Base-by-base conservation (phyloP, 805 yeast species). In the Starmerella gropengiesseri region DNA sequence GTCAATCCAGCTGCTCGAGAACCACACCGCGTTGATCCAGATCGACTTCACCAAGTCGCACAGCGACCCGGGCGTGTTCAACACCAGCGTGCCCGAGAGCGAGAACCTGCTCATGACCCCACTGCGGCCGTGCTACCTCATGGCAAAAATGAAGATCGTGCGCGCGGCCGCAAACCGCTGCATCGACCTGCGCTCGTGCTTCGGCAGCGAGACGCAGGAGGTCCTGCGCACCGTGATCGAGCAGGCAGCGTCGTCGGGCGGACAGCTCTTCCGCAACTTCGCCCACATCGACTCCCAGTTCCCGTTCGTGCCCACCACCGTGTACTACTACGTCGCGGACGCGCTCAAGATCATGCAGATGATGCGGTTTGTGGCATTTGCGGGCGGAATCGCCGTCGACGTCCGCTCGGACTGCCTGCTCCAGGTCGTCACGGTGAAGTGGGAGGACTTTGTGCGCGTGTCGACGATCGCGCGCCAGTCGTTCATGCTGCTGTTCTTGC, bases 401-500 rank as follows among this genome's bases (percentile, higher is more conserved):
- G 56, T 60, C 12, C 49, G 55, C 12, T 48, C 56, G 2, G 56
- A 54, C 36, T 52, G 55, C 21, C 37, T 48, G 16, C 46, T 53
- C 27, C 49, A 41, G 13, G 38, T 53, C 2, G 52, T 59, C 9
- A 22, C 37, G 13, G 45, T 46, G 28, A 55, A 54, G 19, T 61
- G 65, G 56, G 51, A 50, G 23, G 54, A 50, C n/a, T 40, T 57
- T 21, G 37, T 50, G 27, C 49, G 35, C 62, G 65, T 38, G 59
- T 68, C 40, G 54, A 56, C 41, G 68, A 64, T 54, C 51, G 70
- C 30, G 12, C 64, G 43, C 65, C 73, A 57, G 73, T 76, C 63
- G 77, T 78, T 56, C 37, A 37, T 47, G 28, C 37, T 45, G 13
- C 26, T 50, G 27, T 56, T 73, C 41, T 65, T 77, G 55, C 84